Evolutionary conservation across 108 stramenopile genomes (phyloP), one percentile per base, ranked within the genome.

Genomic region (Fistulifera pelliculosa): DNA sequence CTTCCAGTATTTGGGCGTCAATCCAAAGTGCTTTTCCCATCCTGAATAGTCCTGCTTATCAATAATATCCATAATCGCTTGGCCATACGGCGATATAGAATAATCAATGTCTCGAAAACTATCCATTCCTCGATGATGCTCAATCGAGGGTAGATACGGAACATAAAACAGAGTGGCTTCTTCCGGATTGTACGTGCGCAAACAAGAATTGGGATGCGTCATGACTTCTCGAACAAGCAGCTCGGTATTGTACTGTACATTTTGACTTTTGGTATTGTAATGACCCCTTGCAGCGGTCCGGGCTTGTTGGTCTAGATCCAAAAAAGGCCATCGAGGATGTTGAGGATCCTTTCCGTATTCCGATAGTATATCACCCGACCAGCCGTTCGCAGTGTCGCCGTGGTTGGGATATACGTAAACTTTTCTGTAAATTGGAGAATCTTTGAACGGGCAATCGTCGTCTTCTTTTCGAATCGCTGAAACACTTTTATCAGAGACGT

Each of bases 361-460:
- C 21, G 71, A 73, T 18, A 73, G 47, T 41, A 73, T 73, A 5
- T 58, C 56, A 10, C 56, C 66, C 11, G 21, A 56, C 61, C 61
- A 73, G 45, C 66, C 70, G n/a, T 54, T 54, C 6, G 16, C 19
- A 45, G 11, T 11, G 23, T 62, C 61, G 16, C 71, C 67, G 6
- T 63, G 68, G 27, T 47, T 58, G 2, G 73, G 73, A 65, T 74
- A 74, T 1, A 74, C 68, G 49, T 53, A 74, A 13, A 74, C 55
- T 8, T 66, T 67, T 64, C 56, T 54, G 16, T 68, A 63, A 5
- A 74, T 44, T 6, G 73, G 49, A 4, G 73, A 74, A 45, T 69
- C 68, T 47, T 52, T 57, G 47, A 74, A 74, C 0, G 51, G 39
- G 31, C 73, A 74, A 27, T 60, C 23, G 0, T 15, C 24, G 45